phyloP scores from a whole-genome alignment of 306 rosid species.

The Malus fusca region DNA sequence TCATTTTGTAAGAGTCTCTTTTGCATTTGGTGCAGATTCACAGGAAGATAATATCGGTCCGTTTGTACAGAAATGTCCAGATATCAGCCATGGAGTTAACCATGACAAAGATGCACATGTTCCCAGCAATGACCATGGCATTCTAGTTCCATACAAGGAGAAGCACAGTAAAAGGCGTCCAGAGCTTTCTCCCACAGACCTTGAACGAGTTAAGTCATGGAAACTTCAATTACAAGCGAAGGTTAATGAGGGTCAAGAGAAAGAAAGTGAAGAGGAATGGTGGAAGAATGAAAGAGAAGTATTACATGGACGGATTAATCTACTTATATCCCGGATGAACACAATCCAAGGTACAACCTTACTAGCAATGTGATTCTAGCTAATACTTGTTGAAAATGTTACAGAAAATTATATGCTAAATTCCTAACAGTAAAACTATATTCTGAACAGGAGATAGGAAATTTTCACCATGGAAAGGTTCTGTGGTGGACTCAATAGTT shows the following conservation, averaged over 20 bases:
- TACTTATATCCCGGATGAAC: constrained; percentile 29
- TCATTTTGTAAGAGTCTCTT: not conserved
- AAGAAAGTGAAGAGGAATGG: constrained; percentile 12
- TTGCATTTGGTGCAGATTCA: not conserved
- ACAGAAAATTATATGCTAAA: not conserved
- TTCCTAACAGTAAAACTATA: not conserved
- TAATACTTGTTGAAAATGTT: not conserved
- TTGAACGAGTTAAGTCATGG: constrained; percentile 22
- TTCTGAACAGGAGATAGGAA: constrained; percentile 35
- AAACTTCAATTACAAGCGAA: constrained; percentile 10
- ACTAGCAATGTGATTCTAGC: not conserved
- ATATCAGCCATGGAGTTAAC: not conserved
- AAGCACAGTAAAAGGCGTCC: not conserved
- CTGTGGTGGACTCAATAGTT: constrained; percentile 43
- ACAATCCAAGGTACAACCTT: constrained; percentile 26
- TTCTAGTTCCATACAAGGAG: not conserved
- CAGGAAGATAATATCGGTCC: not conserved
- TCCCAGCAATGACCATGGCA: not conserved
- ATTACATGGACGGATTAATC: constrained; percentile 12
- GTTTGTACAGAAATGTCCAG: not conserved
- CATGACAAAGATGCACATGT: not conserved
- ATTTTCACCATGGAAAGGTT: constrained; percentile 46
- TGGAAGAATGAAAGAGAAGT: constrained; percentile 34
- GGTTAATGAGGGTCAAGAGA: not conserved
- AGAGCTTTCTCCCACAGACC: not conserved